Percentiles rank a stretch among this genome's conserved stretches.
These are phyloP conservation scores for Colletotrichum scovillei DNA, from an alignment of 2,329 filamentous ascomycete species.

Conservation along the genomic window DNA sequence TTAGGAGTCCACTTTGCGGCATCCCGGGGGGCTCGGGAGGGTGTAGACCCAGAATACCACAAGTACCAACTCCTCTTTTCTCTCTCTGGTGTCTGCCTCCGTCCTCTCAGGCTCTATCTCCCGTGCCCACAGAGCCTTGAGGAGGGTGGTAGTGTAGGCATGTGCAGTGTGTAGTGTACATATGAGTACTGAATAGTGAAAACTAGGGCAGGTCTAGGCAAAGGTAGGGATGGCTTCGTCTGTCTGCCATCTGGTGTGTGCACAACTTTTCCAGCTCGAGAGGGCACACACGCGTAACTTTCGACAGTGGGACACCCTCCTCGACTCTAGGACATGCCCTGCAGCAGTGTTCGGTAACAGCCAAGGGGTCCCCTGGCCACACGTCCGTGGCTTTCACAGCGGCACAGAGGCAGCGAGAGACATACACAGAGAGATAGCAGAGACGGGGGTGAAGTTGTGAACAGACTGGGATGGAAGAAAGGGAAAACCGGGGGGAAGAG, in stretches of 20 bases:
- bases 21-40: constrained; percentile 32
- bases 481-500: neutral
- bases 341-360: constrained; percentile 11
- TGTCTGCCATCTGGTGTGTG: constrained; percentile 20
- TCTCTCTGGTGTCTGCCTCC: neutral
- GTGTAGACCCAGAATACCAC: constrained; percentile 23
- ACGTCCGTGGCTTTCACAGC: constrained; percentile 8
- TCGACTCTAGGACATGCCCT: constrained; percentile 3
- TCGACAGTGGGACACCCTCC: neutral
- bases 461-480: neutral
- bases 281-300: neutral
- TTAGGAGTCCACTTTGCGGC: constrained; percentile 36
- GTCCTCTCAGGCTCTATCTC: neutral
- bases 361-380: constrained; percentile 9
- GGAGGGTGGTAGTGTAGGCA: neutral
- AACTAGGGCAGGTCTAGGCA: neutral
- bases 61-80: neutral
- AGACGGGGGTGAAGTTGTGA: neutral
- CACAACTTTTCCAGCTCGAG: constrained; percentile 13
- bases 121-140: neutral
- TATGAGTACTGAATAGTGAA: neutral
- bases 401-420: no score
- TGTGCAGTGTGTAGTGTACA: neutral
- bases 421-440: neutral
- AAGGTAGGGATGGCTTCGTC: constrained; percentile 3